Conservation (phyloP, 2,329 filamentous ascomycete genomes). For the Paracorniculantispora psalliotae region DNA sequence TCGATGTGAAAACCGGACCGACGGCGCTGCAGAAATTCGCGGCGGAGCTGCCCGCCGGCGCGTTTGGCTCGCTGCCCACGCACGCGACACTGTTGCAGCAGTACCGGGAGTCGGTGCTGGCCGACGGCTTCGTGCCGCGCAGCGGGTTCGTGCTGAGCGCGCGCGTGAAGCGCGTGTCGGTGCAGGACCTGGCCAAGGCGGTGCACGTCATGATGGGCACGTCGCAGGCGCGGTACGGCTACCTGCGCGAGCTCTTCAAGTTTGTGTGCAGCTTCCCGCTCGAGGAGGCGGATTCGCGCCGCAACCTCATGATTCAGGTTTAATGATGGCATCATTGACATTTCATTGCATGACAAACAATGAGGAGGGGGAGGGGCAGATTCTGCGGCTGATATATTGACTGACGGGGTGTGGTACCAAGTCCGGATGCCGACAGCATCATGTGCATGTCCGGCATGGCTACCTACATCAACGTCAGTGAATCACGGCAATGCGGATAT, state of each 20-base stretch:
- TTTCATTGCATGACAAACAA: too few relatives aligned
- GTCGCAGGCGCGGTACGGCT: constrained; percentile 63
- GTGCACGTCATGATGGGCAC: constrained; percentile 70
- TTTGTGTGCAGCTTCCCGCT: constrained; percentile 80
- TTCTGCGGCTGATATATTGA: too few relatives aligned
- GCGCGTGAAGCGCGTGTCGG: constrained; percentile 55
- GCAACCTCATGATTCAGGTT: constrained; percentile 58
- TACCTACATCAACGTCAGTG: background rate
- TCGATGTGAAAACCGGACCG: constrained; percentile 40
- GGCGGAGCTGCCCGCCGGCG: constrained; percentile 66
- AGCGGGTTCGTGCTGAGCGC: constrained; percentile 38
- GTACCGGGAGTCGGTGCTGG: constrained; percentile 75
- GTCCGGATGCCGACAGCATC: background rate
- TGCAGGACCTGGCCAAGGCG: constrained; percentile 74
- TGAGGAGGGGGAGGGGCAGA: too few relatives aligned
- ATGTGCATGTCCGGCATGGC: background rate
- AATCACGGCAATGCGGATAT: background rate
- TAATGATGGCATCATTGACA: constrained; percentile 27
- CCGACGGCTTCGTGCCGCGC: constrained; percentile 56
- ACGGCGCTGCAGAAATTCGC: constrained; percentile 68
- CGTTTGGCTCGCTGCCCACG: constrained; percentile 69
- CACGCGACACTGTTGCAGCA: constrained; percentile 68
- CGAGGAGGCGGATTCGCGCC: constrained; percentile 68
- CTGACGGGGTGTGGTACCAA: too few relatives aligned
- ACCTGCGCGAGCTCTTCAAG: constrained; percentile 75